Percentiles rank a stretch among this genome's conserved stretches.
Conservation (phyloP, 441 rosid genomes). For the Populus hybrid region DNA sequence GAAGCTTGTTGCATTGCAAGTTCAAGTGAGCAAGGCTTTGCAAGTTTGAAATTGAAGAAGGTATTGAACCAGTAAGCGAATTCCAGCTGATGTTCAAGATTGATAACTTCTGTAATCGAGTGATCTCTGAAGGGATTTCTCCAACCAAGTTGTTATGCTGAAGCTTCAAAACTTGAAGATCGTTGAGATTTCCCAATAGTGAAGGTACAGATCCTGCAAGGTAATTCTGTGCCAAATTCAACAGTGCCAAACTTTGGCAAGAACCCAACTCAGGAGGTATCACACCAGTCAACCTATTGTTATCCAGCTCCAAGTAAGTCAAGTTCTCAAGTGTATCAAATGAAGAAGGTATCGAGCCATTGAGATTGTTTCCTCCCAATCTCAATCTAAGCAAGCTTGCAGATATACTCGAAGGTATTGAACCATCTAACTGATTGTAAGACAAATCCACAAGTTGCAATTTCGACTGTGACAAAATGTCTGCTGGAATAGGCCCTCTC, state of each 20-base stretch:
- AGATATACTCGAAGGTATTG: conserved; percentile 45
- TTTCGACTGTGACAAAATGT: conserved; percentile 34
- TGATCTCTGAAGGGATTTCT: conserved; percentile 43
- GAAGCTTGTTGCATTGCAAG: conserved; percentile 54
- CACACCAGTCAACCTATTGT: conserved; percentile 44
- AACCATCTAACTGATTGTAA: conserved; percentile 40
- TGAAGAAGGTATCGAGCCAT: conserved; percentile 35
- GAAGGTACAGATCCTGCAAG: conserved; percentile 48
- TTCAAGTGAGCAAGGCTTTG: conserved; percentile 34
- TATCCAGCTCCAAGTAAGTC: conserved; percentile 67
- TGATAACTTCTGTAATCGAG: conserved; percentile 28
- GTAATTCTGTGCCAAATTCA: conserved; percentile 58
- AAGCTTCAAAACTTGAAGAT: conserved; percentile 59
- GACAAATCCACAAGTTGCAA: conserved; percentile 58
- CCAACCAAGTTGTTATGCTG: conserved; percentile 51
- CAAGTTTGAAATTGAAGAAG: conserved; percentile 50
- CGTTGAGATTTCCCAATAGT: conserved; percentile 36
- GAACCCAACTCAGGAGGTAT: conserved; percentile 47
- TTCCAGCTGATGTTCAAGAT: conserved; percentile 55
- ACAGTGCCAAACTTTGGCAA: conserved; percentile 41
- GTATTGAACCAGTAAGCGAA: conserved; percentile 53
- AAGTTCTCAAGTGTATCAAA: conserved; percentile 26
- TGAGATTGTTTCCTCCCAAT: conserved; percentile 56
- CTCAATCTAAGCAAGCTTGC: conserved; percentile 51
- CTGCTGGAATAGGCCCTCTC: conserved; percentile 43